phyloP scores from a whole-genome alignment of 805 yeast genomes.

The Kodamaea kaohsiungensis region DNA sequence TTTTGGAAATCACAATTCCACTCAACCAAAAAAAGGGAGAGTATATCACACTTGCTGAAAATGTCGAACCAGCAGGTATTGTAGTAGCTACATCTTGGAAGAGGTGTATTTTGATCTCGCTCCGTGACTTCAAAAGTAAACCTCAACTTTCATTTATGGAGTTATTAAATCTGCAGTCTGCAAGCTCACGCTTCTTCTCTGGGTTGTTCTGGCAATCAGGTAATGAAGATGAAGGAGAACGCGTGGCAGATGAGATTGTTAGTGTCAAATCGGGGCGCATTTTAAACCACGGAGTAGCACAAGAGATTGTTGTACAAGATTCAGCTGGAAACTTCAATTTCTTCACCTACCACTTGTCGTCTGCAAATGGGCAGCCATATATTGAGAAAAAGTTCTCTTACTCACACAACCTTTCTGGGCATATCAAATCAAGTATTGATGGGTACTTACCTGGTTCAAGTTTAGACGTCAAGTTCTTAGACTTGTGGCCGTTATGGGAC shows the following conservation, averaged over 20 bases:
- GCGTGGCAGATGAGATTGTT: constrained; percentile 37
- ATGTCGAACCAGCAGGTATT: constrained; percentile 74
- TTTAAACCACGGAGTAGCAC: constrained; percentile 48
- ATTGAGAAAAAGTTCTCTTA: constrained; percentile 26
- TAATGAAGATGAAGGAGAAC: constrained; percentile 9
- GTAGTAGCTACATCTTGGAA: constrained; percentile 70
- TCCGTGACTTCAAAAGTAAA: constrained; percentile 71
- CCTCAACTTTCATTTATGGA: constrained; percentile 44
- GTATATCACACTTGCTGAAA: constrained; percentile 53
- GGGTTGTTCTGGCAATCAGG: constrained; percentile 11
- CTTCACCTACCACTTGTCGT: constrained; percentile 27
- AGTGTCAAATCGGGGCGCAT: constrained; percentile 54
- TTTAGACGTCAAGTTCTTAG: constrained; percentile 56
- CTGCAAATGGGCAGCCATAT: constrained; percentile 30
- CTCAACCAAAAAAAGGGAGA: constrained; percentile 46
- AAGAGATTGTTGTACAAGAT: constrained; percentile 28
- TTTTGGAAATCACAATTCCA: constrained; percentile 44
- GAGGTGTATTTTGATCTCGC: constrained; percentile 58
- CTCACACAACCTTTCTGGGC: constrained; percentile 32
- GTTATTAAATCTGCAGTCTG: constrained; percentile 18
- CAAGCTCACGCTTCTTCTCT: constrained; percentile 1
- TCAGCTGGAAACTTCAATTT: constrained; percentile 38
- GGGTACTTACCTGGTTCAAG: constrained; percentile 49
- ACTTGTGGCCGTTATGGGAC: constrained; percentile 49
- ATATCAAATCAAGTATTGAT: constrained; percentile 34